A percentile compares a stretch with the other conserved stretches of the same genome.
Evolutionary conservation across 768 basidiomycete species (phyloP).

Genomic region (Pulveroboletus ravenelii): DNA sequence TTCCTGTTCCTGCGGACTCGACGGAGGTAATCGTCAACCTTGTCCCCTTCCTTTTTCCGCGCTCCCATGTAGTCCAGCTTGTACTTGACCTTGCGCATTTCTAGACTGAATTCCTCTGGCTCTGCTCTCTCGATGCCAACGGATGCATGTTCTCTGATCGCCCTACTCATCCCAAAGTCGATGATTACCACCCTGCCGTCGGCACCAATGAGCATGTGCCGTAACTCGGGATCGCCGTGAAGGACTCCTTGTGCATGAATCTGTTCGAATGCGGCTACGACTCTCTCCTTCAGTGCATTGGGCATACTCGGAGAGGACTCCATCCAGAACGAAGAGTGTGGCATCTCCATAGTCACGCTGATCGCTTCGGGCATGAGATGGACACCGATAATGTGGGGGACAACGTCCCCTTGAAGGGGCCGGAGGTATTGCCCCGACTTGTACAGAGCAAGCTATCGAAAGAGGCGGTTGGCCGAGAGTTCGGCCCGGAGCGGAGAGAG

Average conservation of each 20-base stretch:
- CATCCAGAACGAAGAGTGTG: slow-evolving; percentile 58
- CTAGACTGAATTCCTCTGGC: slow-evolving; percentile 40
- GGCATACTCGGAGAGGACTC: slow-evolving; percentile 59
- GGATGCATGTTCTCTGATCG: slow-evolving; percentile 25
- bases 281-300: slow-evolving; percentile 44
- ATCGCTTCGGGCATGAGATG: slow-evolving; percentile 37
- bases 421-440: slow-evolving; percentile 42
- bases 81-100: slow-evolving; percentile 54
- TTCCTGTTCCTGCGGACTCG: slow-evolving; percentile 28
- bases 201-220: slow-evolving; percentile 52
- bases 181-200: slow-evolving; percentile 51
- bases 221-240: slow-evolving; percentile 44
- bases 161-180: slow-evolving; percentile 46
- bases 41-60: slow-evolving; percentile 33
- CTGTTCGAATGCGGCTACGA: slow-evolving; percentile 46
- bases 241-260: slow-evolving; percentile 45
- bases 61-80: slow-evolving; percentile 45
- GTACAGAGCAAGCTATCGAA: slow-evolving; percentile 47
- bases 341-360: slow-evolving; percentile 47
- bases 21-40: slow-evolving; percentile 27
- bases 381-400: slow-evolving; percentile 51
- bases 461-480: slow-evolving; percentile 3
- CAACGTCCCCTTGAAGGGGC: slow-evolving; percentile 47
- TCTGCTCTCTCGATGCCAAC: slow-evolving; percentile 36
- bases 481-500: slow-evolving; percentile 12